Evolutionary conservation across 257 asterid genomes (phyloP), one percentile per base, ranked within the genome.

Genomic region (Salvia rosmarinus): DNA sequence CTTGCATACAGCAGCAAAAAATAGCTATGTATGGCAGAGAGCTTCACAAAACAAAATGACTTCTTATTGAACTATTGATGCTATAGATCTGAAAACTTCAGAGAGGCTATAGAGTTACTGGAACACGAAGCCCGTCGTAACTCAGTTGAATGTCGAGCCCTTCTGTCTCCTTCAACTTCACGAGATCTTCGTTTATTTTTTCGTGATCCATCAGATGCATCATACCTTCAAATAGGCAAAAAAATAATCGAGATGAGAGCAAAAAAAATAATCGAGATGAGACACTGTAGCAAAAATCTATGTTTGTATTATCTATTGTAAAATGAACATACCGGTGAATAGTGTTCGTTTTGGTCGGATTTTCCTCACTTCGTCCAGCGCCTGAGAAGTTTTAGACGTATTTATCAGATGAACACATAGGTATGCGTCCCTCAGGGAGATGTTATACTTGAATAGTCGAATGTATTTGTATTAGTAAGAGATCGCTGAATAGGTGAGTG

Each of bases 131-230:
- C 7, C 98, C 99, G 4, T 95, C 99, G 70, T 85, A 85, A 84
- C 99, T 91, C 75, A 95, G 97, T 72, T 95, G 86, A 11, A 85
- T 77, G 59, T 91, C 95, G 6, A 95, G 86, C 13, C 95, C 96
- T 87, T 95, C 98, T 0, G 78, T 78, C 59, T 89, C 96, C 81
- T 75, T 87, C 83, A 95, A 73, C 79, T 85, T 83, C 77, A 80
- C 7, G 6, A 95, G 90, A 68, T 75, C 81, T 71, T 83, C 89
- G 25, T 80, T 95, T 42, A 89, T 85, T 75, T 75, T 84, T 11
- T 91, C 96, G 35, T 95, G 98, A 76, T 95, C 99, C 99, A 95
- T 95, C 62, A 89, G 79, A 81, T 95, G 98, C 98, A 91, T 95
- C 99, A 95, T 95, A 68, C 98, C 98, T 92, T 81, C 81, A 81